Evolutionary conservation across 148 eudicot species (phyloP).

Genomic region (Chenopodium formosanum): DNA sequence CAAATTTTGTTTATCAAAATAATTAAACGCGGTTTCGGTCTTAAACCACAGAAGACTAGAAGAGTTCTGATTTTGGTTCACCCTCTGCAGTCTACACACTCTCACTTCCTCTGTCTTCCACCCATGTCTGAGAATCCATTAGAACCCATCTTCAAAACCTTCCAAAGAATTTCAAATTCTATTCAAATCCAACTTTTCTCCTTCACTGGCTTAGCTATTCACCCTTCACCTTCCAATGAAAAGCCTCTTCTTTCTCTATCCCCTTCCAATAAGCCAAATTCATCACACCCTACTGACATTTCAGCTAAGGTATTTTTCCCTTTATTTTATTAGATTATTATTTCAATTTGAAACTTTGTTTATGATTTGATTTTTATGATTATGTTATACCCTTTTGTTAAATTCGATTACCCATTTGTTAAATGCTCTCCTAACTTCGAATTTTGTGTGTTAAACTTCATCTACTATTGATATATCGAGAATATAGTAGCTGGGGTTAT

Average conservation of each 20-base stretch:
- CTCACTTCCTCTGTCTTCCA: background rate
- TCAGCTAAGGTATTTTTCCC: constrained; percentile 10
- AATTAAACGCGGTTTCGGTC: no score
- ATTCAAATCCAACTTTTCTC: constrained; percentile 56
- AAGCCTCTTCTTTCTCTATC: constrained; percentile 30
- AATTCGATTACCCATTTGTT: background rate
- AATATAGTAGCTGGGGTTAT: background rate
- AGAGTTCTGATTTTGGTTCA: no score
- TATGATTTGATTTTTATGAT: background rate
- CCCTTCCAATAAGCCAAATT: background rate
- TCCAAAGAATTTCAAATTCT: constrained; percentile 47
- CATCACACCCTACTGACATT: constrained; percentile 8
- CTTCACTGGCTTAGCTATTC: constrained; percentile 23
- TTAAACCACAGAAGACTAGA: no score
- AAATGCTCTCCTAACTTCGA: constrained; percentile 2
- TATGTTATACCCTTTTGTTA: background rate
- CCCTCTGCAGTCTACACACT: background rate
- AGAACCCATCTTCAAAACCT: constrained; percentile 37
- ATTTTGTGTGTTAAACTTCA: background rate
- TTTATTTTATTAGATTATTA: no score
- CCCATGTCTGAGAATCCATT: constrained; percentile 66
- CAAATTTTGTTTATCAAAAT: no score
- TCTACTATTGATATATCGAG: background rate
- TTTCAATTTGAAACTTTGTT: background rate
- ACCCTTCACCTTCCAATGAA: constrained; percentile 27